These are phyloP conservation scores for Fusarium sp. DNA, from an alignment of 2,329 filamentous ascomycete species.

Conservation along the genomic window DNA sequence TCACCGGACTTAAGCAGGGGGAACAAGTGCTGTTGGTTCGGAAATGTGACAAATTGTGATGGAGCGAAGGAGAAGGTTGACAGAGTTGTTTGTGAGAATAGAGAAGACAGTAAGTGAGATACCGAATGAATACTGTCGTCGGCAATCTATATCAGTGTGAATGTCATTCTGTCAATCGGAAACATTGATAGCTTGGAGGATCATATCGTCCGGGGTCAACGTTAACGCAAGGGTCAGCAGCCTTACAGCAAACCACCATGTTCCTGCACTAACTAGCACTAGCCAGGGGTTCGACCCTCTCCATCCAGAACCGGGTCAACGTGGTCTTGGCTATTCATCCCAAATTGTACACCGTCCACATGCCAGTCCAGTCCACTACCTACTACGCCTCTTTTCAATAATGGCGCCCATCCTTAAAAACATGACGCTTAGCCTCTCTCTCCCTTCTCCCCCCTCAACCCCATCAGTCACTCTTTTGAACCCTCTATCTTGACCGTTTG, in stretches of 20 bases:
- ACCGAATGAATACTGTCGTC: not conserved
- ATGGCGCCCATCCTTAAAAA: conserved; percentile 17
- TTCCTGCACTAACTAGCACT: conserved; percentile 28
- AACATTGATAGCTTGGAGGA: not conserved
- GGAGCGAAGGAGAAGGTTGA: too few species aligned
- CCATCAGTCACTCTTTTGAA: conserved; percentile 2
- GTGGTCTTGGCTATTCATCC: conserved; percentile 5
- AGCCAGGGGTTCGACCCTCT: conserved; percentile 13
- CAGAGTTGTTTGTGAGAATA: not conserved
- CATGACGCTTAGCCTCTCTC: not conserved
- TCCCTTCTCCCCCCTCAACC: not conserved
- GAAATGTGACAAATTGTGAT: not conserved
- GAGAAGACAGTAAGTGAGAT: accelerated
- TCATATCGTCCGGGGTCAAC: not conserved
- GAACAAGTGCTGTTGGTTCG: not conserved
- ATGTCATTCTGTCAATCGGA: not conserved
- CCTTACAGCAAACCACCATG: conserved; percentile 14
- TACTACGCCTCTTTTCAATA: conserved; percentile 20
- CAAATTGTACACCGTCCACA: conserved; percentile 17
- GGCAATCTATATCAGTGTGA: too few species aligned
- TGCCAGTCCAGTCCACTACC: conserved; percentile 13
- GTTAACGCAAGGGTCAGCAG: conserved; percentile 6
- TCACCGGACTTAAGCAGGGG: conserved; percentile 24
- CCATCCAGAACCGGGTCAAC: not conserved
- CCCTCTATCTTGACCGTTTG: not conserved